Evolutionary conservation across 2,329 filamentous ascomycete genomes (phyloP).

Genomic region (Sclerotinia borealis): DNA sequence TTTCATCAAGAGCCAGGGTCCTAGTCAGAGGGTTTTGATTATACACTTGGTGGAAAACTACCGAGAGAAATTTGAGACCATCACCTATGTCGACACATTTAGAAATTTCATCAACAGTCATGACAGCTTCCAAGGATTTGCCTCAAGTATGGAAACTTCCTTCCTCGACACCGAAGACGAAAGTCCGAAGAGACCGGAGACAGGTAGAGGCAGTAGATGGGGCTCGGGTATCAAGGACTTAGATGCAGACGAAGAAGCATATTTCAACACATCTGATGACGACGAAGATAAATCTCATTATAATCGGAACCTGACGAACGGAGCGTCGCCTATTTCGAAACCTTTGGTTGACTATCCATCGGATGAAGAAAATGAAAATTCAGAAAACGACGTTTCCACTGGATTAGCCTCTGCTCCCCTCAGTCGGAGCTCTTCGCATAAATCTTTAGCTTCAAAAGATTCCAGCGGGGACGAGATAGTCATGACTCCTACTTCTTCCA

Average conservation of each 20-base stretch:
- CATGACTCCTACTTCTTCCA: conserved; percentile 26
- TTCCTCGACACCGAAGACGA: conserved; percentile 66
- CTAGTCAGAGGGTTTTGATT: conserved; percentile 69
- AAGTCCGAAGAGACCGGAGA: conserved; percentile 36
- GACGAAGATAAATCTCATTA: conserved; percentile 51
- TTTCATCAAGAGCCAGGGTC: conserved; percentile 67
- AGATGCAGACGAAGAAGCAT: conserved; percentile 83
- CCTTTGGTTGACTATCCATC: conserved; percentile 89
- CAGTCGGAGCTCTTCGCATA: conserved; percentile 22
- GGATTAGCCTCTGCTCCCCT: conserved; percentile 17
- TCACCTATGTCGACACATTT: conserved; percentile 84
- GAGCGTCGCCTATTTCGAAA: conserved; percentile 55
- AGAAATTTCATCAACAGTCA: conserved; percentile 67
- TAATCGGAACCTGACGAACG: conserved; percentile 48
- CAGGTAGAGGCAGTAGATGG: conserved; percentile 56
- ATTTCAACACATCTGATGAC: conserved; percentile 86
- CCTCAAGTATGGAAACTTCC: conserved; percentile 57
- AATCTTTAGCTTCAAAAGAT: conserved; percentile 19
- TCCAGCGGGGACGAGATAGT: conserved; percentile 18
- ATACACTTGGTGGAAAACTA: conserved; percentile 80
- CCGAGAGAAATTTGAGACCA: conserved; percentile 65
- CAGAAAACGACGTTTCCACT: conserved; percentile 41
- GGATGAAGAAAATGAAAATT: conserved; percentile 75
- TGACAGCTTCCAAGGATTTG: conserved; percentile 69
- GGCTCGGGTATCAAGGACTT: conserved; percentile 68